Evolutionary conservation across 1,284 basidiomycete species (phyloP).

Genomic region (Microbotryomycetes sp.): DNA sequence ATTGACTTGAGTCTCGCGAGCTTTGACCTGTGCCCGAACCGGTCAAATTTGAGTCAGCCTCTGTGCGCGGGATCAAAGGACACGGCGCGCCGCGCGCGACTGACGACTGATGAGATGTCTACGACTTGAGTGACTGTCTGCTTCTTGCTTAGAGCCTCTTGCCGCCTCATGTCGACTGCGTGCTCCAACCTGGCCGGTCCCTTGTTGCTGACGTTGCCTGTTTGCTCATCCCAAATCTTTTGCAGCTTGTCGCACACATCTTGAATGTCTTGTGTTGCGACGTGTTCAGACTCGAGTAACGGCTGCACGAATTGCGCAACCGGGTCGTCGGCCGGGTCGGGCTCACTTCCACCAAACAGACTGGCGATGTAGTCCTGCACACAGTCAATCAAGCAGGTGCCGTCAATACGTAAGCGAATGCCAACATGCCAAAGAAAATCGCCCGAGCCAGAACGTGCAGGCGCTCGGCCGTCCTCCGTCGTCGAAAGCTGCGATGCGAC

Average conservation of each 20-base stretch:
- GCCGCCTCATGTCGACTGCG: slow-evolving; percentile 87
- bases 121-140: slow-evolving; percentile 38
- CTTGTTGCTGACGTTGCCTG: slow-evolving; percentile 48
- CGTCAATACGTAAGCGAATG: too few relatives aligned
- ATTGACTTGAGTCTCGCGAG: slow-evolving; percentile 86
- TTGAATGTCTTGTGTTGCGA: slow-evolving; percentile 59
- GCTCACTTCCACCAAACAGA: neutral
- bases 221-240: slow-evolving; percentile 51
- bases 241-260: slow-evolving; percentile 60
- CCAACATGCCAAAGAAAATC: too few relatives aligned
- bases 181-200: slow-evolving; percentile 72
- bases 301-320: slow-evolving; percentile 29
- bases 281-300: slow-evolving; percentile 47
- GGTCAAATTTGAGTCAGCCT: slow-evolving; percentile 67
- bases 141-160: slow-evolving; percentile 43
- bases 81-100: slow-evolving; percentile 27
- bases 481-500: too few relatives aligned
- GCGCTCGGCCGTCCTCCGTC: too few relatives aligned
- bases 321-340: slow-evolving; percentile 45
- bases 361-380: neutral
- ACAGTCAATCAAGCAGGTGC: too few relatives aligned
- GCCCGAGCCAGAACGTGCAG: too few relatives aligned
- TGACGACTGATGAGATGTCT: slow-evolving; percentile 33
- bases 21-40: slow-evolving; percentile 57
- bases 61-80: slow-evolving; percentile 65